Conservation (phyloP, 2,329 filamentous ascomycete genomes). For the Xylariaceae sp. region DNA sequence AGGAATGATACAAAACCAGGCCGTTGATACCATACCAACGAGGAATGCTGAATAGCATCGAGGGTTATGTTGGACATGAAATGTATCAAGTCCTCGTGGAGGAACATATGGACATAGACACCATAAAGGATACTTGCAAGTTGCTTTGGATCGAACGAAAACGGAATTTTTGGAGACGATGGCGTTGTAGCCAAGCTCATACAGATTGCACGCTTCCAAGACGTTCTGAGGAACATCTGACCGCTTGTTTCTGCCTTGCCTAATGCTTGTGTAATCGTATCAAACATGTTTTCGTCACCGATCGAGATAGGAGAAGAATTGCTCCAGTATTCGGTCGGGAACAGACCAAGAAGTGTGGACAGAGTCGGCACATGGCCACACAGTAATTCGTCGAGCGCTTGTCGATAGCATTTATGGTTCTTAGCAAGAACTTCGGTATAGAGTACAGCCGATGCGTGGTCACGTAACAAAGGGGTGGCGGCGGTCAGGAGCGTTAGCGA, state of each 20-base stretch:
- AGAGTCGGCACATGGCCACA: constrained; percentile 44
- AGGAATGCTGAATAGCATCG: not conserved
- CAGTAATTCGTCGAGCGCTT: constrained; percentile 39
- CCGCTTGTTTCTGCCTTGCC: not conserved
- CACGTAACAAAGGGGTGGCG: constrained; percentile 42
- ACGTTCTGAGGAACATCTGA: constrained; percentile 9
- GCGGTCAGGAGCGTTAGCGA: constrained; percentile 42
- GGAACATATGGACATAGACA: constrained; percentile 16
- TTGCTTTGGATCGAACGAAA: constrained; percentile 6
- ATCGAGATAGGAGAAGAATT: constrained; percentile 6
- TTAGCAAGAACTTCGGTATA: constrained; percentile 44
- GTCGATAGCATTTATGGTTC: constrained; percentile 20
- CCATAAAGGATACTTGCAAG: constrained; percentile 9
- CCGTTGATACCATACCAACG: constrained; percentile 5
- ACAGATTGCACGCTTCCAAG: constrained; percentile 12
- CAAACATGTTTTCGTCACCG: constrained; percentile 4
- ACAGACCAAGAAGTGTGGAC: constrained; percentile 47
- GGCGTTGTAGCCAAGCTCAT: not conserved
- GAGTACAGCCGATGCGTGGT: constrained; percentile 40
- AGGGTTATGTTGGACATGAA: not conserved
- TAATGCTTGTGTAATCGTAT: not conserved
- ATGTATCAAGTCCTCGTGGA: not conserved
- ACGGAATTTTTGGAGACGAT: not conserved
- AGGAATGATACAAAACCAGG: constrained; percentile 13
- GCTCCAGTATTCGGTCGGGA: constrained; percentile 44